Conservation (phyloP, 148 eudicot species). For the Amaranthus palmeri region DNA sequence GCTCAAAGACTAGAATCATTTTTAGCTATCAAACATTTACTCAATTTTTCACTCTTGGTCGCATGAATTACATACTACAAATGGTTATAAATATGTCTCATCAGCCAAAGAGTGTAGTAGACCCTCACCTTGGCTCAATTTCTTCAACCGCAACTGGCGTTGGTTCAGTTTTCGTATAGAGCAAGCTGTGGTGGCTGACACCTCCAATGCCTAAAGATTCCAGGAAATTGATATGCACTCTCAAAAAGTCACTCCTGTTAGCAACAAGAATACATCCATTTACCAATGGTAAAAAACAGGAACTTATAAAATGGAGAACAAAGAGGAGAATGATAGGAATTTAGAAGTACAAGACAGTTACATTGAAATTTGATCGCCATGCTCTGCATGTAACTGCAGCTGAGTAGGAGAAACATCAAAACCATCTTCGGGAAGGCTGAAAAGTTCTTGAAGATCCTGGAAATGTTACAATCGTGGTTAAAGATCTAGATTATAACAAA, state of each 20-base stretch:
- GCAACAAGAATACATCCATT: constrained; percentile 4
- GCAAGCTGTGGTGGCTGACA: constrained; percentile 91
- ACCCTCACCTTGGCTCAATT: constrained; percentile 49
- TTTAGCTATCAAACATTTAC: too few species aligned
- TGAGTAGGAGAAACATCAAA: constrained; percentile 91
- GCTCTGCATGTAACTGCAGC: constrained; percentile 84
- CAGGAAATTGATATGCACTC: constrained; percentile 62
- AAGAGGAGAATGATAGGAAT: background rate
- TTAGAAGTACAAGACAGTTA: constrained; percentile 21
- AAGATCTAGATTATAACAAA: background rate
- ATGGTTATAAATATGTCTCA: background rate
- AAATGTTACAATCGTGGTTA: constrained; percentile 17
- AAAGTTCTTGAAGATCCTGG: constrained; percentile 87
- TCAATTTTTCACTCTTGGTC: background rate
- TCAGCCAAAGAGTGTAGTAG: constrained; percentile 4
- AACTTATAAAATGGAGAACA: background rate
- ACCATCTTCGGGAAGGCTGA: constrained; percentile 84
- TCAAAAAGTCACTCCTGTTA: constrained; percentile 63
- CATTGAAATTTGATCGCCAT: constrained; percentile 63
- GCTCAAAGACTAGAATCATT: too few species aligned
- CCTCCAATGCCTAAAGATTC: constrained; percentile 88
- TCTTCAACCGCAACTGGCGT: constrained; percentile 45
- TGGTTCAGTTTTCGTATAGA: constrained; percentile 89
- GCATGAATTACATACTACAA: background rate
- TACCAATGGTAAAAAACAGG: background rate